Evolutionary conservation across 2,329 filamentous ascomycete species (phyloP).

Genomic region (Neodidymelliopsis sp.): DNA sequence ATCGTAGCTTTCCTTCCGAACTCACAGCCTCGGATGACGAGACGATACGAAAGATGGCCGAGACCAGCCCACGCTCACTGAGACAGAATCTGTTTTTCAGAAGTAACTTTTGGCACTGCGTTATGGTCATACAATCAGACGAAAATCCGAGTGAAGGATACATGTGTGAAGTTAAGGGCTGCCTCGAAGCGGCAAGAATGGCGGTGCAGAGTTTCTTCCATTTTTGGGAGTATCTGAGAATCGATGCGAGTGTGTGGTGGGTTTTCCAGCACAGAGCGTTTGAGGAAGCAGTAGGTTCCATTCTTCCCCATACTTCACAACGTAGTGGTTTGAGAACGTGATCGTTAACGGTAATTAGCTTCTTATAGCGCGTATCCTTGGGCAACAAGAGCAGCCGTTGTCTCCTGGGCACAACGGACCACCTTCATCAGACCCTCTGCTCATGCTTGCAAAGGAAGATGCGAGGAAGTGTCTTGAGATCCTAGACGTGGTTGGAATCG

Average conservation of each 20-base stretch:
- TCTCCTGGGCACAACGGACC: conserved; percentile 34
- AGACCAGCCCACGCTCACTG: conserved; percentile 70
- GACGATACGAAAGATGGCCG: conserved; percentile 64
- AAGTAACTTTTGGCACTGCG: conserved; percentile 83
- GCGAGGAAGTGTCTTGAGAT: conserved; percentile 55
- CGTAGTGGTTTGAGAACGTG: background rate
- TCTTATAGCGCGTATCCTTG: conserved; percentile 50
- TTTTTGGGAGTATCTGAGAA: conserved; percentile 71
- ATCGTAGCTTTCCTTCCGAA: conserved; percentile 73
- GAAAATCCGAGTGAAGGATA: conserved; percentile 66
- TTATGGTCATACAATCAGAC: conserved; percentile 79
- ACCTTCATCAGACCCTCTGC: conserved; percentile 43
- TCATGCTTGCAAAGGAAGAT: conserved; percentile 52
- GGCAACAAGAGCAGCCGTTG: conserved; percentile 44
- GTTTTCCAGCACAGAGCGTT: conserved; percentile 84
- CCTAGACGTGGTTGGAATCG: conserved; percentile 53
- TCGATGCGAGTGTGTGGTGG: conserved; percentile 83
- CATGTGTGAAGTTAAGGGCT: conserved; percentile 67
- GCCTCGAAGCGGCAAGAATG: conserved; percentile 77
- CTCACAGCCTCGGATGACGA: conserved; percentile 73
- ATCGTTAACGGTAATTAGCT: conserved; percentile 36
- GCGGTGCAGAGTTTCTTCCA: conserved; percentile 79
- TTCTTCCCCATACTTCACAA: background rate
- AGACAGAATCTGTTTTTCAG: conserved; percentile 79
- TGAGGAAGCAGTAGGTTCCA: conserved; percentile 72